Evolutionary conservation across 148 eudicot genomes (phyloP).

Genomic region (Dysphania ambrosioides): DNA sequence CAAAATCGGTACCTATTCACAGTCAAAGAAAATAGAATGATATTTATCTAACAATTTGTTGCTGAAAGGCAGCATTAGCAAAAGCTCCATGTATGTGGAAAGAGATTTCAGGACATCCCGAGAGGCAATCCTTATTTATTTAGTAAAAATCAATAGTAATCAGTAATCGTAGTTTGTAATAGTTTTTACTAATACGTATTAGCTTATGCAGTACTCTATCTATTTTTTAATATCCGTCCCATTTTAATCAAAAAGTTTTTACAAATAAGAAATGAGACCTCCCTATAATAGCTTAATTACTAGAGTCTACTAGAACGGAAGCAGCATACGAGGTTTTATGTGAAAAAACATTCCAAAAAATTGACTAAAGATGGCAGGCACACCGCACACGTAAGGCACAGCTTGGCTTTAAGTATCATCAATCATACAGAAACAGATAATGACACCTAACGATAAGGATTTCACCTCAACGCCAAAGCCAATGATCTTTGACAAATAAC

Average conservation of each 20-base stretch:
- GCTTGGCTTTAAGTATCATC: neutral
- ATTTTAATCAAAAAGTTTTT: no score
- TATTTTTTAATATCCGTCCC: no score
- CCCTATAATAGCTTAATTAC: no score
- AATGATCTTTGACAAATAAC: neutral
- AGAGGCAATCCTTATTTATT: no score
- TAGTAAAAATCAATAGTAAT: no score
- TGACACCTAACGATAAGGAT: neutral
- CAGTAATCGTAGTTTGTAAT: no score
- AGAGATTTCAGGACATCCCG: no score
- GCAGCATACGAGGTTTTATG: conserved; percentile 17
- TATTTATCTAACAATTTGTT: neutral
- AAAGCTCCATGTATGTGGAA: neutral
- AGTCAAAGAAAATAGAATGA: neutral
- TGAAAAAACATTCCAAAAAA: conserved; percentile 1
- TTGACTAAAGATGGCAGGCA: neutral
- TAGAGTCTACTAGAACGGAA: no score
- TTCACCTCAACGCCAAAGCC: neutral
- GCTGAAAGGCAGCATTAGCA: neutral
- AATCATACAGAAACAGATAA: neutral
- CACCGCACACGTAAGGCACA: neutral
- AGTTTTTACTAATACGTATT: no score
- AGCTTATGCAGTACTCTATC: no score
- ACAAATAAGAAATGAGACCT: no score
- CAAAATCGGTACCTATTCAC: neutral